These are phyloP conservation scores for Schizochytrium sp. DNA, from an alignment of 108 stramenopile genomes.

Conservation along the genomic window DNA sequence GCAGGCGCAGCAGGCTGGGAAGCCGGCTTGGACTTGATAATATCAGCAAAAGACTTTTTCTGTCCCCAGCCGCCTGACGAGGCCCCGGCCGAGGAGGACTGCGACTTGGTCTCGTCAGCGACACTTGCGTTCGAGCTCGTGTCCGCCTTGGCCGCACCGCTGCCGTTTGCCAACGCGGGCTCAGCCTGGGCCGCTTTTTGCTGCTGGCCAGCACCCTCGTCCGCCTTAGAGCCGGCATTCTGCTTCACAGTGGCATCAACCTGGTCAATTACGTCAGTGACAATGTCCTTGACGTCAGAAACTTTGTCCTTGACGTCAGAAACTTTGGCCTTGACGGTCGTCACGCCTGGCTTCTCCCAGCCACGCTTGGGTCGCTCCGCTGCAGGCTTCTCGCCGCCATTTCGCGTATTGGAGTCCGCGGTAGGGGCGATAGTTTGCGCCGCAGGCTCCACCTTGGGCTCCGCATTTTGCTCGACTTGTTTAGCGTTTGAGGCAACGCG, in stretches of 20 bases:
- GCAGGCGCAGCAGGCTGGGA: background rate
- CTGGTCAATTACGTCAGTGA: background rate
- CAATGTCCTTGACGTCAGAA: background rate
- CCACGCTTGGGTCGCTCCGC: constrained; percentile 12
- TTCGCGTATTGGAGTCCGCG: background rate
- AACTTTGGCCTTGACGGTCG: background rate
- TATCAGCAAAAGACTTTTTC: constrained; percentile 18
- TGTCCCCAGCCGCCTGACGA: background rate
- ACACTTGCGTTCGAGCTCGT: too few relatives aligned
- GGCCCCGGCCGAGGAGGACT: background rate
- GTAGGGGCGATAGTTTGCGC: background rate
- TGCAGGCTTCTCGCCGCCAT: background rate
- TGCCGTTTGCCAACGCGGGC: too few relatives aligned
- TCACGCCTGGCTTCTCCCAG: constrained; percentile 12
- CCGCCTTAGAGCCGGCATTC: background rate
- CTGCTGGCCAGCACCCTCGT: background rate
- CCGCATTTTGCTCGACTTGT: background rate
- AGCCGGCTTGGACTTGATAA: background rate
- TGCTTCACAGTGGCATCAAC: background rate
- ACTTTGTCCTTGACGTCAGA: background rate
- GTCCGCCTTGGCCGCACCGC: too few relatives aligned
- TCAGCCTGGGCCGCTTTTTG: background rate
- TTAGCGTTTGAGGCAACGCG: background rate
- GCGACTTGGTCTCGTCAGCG: background rate
- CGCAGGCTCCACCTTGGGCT: background rate